A percentile compares a stretch with the other conserved stretches of the same genome.
These are phyloP conservation scores for Ophiognomonia clavigignenti-juglandacearum DNA, from an alignment of 2,329 filamentous ascomycete genomes.

Conservation along the genomic window DNA sequence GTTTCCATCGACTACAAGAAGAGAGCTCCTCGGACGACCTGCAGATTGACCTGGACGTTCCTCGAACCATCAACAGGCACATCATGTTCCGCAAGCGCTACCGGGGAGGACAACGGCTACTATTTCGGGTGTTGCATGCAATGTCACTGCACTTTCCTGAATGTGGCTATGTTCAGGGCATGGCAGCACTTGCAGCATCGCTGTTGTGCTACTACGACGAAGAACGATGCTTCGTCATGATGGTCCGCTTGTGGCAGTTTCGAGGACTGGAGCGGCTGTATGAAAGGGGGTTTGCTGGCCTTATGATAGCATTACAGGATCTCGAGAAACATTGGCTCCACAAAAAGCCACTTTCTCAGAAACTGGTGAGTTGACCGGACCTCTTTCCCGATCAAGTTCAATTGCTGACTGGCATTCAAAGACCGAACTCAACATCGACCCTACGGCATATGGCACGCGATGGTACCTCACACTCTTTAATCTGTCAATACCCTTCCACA, in stretches of 20 bases:
- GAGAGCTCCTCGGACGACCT: constrained; percentile 81
- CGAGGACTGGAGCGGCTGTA: constrained; percentile 84
- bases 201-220: constrained; percentile 96
- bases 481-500: constrained; percentile 88
- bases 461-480: constrained; percentile 99
- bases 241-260: constrained; percentile 89
- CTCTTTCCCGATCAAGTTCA: not conserved
- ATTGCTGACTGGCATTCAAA: constrained; percentile 28
- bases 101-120: constrained; percentile 80
- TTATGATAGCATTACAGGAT: constrained; percentile 81
- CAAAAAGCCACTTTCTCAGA: constrained; percentile 70
- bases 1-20: constrained; percentile 69
- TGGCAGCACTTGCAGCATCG: constrained; percentile 90
- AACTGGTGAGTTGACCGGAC: constrained; percentile 58
- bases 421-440: constrained; percentile 73
- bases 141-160: constrained; percentile 87
- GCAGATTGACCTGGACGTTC: constrained; percentile 96
- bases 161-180: constrained; percentile 95
- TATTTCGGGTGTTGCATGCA: constrained; percentile 90
- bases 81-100: constrained; percentile 96
- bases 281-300: constrained; percentile 73
- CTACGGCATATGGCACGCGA: constrained; percentile 89
- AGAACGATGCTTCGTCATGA: constrained; percentile 90
- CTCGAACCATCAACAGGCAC: constrained; percentile 87
- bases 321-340: constrained; percentile 82